These are phyloP conservation scores for Knoxdaviesia proteae DNA, from an alignment of 2,329 filamentous ascomycete genomes.

Conservation along the genomic window DNA sequence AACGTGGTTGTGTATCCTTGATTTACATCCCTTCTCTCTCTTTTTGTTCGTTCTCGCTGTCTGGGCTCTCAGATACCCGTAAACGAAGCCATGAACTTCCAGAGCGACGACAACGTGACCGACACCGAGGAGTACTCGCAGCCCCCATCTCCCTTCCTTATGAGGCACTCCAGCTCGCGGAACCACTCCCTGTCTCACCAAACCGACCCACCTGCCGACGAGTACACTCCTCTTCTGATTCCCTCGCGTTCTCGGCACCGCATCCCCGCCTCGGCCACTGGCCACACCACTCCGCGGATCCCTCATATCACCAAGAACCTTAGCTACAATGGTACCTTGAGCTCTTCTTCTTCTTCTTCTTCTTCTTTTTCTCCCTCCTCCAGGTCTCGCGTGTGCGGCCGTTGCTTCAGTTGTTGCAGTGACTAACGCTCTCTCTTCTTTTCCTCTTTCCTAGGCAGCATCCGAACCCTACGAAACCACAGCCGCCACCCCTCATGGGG, in stretches of 20 bases:
- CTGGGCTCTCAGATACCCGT: neutral
- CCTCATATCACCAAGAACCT: conserved; percentile 15
- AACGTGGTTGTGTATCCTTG: no score
- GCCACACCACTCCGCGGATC: neutral
- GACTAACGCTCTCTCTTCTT: neutral
- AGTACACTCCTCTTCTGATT: conserved; percentile 22
- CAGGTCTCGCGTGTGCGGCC: no score
- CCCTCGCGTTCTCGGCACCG: conserved; percentile 20
- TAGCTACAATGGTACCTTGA: conserved; percentile 19
- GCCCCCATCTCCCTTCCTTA: no score
- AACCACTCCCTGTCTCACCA: neutral
- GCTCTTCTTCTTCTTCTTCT: neutral
- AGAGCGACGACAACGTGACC: no score
- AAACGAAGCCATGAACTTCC: neutral
- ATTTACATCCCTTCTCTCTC: neutral
- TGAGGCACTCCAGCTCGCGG: neutral
- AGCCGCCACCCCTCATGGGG: conserved; percentile 37
- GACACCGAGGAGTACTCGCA: no score
- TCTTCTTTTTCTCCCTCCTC: neutral
- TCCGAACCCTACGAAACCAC: conserved; percentile 24
- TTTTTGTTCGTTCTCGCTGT: neutral
- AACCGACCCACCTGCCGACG: conserved; percentile 12
- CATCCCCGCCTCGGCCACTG: conserved; percentile 9
- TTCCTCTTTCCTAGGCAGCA: conserved; percentile 7
- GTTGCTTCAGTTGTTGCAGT: no score